phyloP scores from a whole-genome alignment of 108 stramenopile species.

The Bacterosira constricta region DNA sequence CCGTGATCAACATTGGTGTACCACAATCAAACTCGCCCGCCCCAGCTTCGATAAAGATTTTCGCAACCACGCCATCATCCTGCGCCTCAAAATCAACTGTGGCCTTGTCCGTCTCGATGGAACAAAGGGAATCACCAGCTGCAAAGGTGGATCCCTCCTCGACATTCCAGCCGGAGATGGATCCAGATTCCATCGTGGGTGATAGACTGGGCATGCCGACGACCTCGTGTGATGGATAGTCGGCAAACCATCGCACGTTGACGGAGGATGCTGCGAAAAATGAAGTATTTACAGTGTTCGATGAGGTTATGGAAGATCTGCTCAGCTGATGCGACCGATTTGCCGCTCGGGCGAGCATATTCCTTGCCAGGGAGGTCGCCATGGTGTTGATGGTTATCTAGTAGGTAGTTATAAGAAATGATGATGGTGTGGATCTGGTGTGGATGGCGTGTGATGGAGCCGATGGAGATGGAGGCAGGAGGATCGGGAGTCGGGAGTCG shows the following conservation, averaged over 20 bases:
- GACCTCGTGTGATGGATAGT: constrained; percentile 83
- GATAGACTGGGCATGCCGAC: constrained; percentile 96
- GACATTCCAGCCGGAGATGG: constrained; percentile 87
- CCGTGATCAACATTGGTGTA: constrained; percentile 89
- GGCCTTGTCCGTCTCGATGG: constrained; percentile 98
- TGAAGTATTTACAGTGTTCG: background rate
- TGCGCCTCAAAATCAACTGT: constrained; percentile 97
- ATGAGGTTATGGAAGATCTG: background rate
- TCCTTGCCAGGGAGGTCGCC: constrained; percentile 22
- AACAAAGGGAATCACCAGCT: constrained; percentile 93
- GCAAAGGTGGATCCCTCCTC: constrained; percentile 81
- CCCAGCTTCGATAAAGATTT: constrained; percentile 84
- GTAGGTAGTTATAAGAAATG: background rate
- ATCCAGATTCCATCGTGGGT: constrained; percentile 95
- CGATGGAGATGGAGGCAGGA: too few relatives aligned
- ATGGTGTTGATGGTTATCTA: background rate
- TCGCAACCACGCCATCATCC: constrained; percentile 96
- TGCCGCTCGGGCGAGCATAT: constrained; percentile 24
- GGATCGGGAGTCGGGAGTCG: too few relatives aligned
- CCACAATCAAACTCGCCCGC: constrained; percentile 86
- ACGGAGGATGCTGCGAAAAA: background rate
- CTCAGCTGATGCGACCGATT: constrained; percentile 7
- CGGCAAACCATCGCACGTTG: constrained; percentile 55
- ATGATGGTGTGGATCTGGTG: too few relatives aligned
- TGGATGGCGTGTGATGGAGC: too few relatives aligned